A percentile compares a stretch with the other conserved stretches of the same genome.
phyloP scores from a whole-genome alignment of 768 basidiomycete species.

The Trametes sanguinea region DNA sequence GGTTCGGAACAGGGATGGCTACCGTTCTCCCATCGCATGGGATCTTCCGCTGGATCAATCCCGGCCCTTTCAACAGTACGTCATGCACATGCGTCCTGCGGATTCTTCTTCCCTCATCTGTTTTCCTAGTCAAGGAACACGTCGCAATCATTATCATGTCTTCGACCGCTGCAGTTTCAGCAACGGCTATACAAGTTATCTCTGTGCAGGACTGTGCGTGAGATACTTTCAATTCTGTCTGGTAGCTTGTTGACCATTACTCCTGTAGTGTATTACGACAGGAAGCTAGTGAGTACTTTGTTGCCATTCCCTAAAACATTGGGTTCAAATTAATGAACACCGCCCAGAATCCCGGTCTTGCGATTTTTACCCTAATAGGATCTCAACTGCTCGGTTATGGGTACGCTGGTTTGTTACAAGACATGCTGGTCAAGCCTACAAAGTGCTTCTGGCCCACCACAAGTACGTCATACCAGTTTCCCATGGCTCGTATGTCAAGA shows the following conservation, averaged over 20 bases:
- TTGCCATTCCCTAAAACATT: not conserved
- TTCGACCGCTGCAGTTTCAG: slow-evolving; percentile 35
- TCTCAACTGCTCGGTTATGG: slow-evolving; percentile 40
- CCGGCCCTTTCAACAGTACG: slow-evolving; percentile 41
- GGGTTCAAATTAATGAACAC: not conserved
- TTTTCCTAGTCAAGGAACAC: slow-evolving; percentile 36
- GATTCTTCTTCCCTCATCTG: not conserved
- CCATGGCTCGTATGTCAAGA: too few species aligned
- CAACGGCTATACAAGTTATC: slow-evolving; percentile 36
- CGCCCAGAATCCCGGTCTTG: slow-evolving; percentile 30
- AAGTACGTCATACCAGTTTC: slow-evolving; percentile 21
- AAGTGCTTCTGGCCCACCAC: slow-evolving; percentile 35
- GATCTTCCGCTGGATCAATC: slow-evolving; percentile 38
- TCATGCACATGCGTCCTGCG: slow-evolving; percentile 11
- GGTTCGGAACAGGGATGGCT: slow-evolving; percentile 49
- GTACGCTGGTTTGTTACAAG: slow-evolving; percentile 38
- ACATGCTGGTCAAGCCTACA: slow-evolving; percentile 56
- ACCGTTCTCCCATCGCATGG: slow-evolving; percentile 33
- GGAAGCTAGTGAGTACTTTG: slow-evolving; percentile 31
- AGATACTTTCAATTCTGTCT: not conserved
- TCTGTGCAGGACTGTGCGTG: slow-evolving; percentile 36
- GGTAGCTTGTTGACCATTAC: too few species aligned
- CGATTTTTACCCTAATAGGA: slow-evolving; percentile 40
- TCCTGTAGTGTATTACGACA: slow-evolving; percentile 40
- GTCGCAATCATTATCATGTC: slow-evolving; percentile 40